A percentile compares a stretch with the other conserved stretches of the same genome.
Conservation (phyloP, 148 eudicot genomes). For the Diospyros kaki region DNA sequence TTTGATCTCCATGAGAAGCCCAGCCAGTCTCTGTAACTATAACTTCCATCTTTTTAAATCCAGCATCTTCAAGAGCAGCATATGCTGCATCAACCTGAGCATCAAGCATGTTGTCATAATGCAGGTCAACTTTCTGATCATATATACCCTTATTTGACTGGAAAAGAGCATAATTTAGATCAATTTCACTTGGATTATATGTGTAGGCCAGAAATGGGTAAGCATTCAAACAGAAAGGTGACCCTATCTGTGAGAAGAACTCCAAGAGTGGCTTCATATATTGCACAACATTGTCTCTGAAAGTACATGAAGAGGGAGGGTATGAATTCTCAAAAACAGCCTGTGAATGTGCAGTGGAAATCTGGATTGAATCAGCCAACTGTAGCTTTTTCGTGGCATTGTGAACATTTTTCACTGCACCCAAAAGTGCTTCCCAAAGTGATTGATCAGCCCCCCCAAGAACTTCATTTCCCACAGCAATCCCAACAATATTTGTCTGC, state of each 20-base stretch:
- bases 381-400: constrained; percentile 55
- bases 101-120: constrained; percentile 69
- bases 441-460: constrained; percentile 42
- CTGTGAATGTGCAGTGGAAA: constrained; percentile 56
- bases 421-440: constrained; percentile 41
- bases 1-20: constrained; percentile 63
- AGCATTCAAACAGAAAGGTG: constrained; percentile 75
- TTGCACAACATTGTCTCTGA: constrained; percentile 35
- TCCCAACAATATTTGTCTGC: constrained; percentile 55
- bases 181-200: constrained; percentile 44
- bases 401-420: constrained; percentile 56
- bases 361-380: constrained; percentile 41
- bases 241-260: constrained; percentile 47
- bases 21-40: constrained; percentile 69
- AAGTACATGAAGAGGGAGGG: constrained; percentile 70
- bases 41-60: constrained; percentile 49
- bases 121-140: constrained; percentile 51
- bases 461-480: constrained; percentile 74
- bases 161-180: constrained; percentile 55
- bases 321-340: constrained; percentile 64
- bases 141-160: constrained; percentile 33
- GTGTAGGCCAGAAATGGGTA: constrained; percentile 67
- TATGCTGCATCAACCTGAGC: constrained; percentile 72
- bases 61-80: constrained; percentile 66
- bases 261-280: constrained; percentile 59